Conservation (phyloP, 345 rosid species). For the Viola odorata region DNA sequence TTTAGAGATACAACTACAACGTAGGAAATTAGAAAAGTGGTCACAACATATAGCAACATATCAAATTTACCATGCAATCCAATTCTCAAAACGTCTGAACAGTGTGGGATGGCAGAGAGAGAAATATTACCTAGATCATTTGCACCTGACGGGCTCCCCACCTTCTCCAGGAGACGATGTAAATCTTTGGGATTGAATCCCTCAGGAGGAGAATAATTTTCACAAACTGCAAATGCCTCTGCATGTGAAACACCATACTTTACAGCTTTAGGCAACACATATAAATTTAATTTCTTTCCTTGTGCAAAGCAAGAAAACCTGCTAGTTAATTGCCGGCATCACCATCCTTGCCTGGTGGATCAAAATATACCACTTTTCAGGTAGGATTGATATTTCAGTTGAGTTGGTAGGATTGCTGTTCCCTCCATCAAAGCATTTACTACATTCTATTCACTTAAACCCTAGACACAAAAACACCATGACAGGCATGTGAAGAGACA, state of each 20-base stretch:
- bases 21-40: no score
- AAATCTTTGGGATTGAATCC: conserved; percentile 80
- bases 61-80: no score
- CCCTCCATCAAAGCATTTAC: neutral
- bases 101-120: no score
- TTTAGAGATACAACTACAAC: no score
- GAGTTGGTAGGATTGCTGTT: neutral
- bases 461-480: no score
- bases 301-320: neutral
- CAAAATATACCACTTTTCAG: neutral
- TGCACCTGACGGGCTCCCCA: conserved; percentile 86
- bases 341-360: no score
- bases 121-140: conserved; percentile 62
- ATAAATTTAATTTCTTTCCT: neutral
- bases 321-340: no score
- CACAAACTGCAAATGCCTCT: conserved; percentile 98
- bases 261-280: neutral
- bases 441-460: neutral
- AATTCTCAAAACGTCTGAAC: no score
- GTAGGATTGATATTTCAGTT: neutral
- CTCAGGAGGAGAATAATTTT: conserved; percentile 84
- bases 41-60: no score
- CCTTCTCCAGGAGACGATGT: conserved; percentile 75
- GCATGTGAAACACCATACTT: conserved; percentile 18
- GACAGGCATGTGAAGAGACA: neutral